Evolutionary conservation across 108 stramenopile species (phyloP).

Genomic region (Asterionellopsis glacialis): DNA sequence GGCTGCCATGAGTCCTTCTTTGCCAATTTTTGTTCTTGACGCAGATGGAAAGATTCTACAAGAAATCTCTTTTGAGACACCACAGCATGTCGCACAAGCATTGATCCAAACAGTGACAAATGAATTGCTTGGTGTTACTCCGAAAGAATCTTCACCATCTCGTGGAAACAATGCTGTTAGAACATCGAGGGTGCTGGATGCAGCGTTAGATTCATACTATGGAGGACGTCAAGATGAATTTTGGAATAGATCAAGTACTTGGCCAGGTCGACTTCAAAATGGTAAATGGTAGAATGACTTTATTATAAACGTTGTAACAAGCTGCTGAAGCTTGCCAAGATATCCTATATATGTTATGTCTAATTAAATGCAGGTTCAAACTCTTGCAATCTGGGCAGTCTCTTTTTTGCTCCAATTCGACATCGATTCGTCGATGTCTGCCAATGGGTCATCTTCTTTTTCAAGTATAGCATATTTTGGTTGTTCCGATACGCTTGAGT

Average conservation of each 20-base stretch:
- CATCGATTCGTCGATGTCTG: no score
- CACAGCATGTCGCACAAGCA: conserved; percentile 48
- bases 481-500: no score
- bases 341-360: no score
- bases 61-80: conserved; percentile 37
- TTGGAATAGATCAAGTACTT: conserved; percentile 28
- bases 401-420: no score
- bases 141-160: conserved; percentile 21
- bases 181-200: conserved; percentile 46
- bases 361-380: no score
- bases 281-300: no score
- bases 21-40: conserved; percentile 44
- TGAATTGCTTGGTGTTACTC: conserved; percentile 27
- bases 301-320: no score
- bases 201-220: conserved; percentile 44
- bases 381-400: no score
- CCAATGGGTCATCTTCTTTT: no score
- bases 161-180: conserved; percentile 49
- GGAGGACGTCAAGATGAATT: conserved; percentile 54
- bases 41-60: conserved; percentile 18
- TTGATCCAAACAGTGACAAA: conserved; percentile 55
- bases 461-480: no score
- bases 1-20: conserved; percentile 46
- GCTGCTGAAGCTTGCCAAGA: no score
- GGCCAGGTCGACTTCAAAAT: conserved; percentile 2